These are phyloP conservation scores for Penicillium decumbens DNA, from an alignment of 2,329 filamentous ascomycete genomes.

Conservation along the genomic window DNA sequence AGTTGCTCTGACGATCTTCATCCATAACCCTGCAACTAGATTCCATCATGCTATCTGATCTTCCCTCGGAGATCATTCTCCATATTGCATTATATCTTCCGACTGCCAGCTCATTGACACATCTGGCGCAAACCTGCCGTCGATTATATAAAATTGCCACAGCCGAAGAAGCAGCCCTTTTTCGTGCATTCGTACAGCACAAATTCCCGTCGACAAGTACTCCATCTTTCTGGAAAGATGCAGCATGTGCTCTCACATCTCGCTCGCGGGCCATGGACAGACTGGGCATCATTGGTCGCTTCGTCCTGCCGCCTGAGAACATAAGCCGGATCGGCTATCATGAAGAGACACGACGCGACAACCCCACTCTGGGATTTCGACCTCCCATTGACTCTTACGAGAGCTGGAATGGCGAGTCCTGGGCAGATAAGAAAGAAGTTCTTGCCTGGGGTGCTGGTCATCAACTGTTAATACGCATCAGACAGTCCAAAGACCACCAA, in stretches of 20 bases:
- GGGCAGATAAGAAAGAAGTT: slow-evolving; percentile 51
- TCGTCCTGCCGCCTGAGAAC: slow-evolving; percentile 45
- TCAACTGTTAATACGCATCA: slow-evolving; percentile 50
- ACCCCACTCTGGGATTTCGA: slow-evolving; percentile 53
- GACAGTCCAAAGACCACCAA: slow-evolving; percentile 37
- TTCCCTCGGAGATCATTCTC: slow-evolving; percentile 45
- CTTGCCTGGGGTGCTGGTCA: slow-evolving; percentile 59
- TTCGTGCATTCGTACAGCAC: slow-evolving; percentile 45
- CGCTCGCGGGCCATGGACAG: slow-evolving; percentile 55
- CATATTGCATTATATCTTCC: slow-evolving; percentile 43
- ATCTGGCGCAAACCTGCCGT: slow-evolving; percentile 46
- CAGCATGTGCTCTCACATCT: slow-evolving; percentile 53
- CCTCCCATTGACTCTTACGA: slow-evolving; percentile 58
- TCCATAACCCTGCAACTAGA: neutral
- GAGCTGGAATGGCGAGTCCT: slow-evolving; percentile 44
- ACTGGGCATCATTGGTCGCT: slow-evolving; percentile 53
- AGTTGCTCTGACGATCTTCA: neutral
- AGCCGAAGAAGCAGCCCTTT: slow-evolving; percentile 47
- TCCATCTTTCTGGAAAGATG: slow-evolving; percentile 46
- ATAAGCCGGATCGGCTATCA: slow-evolving; percentile 37
- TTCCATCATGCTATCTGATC: slow-evolving; percentile 29
- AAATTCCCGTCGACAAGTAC: slow-evolving; percentile 46
- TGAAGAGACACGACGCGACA: slow-evolving; percentile 42
- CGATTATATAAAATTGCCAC: slow-evolving; percentile 45
- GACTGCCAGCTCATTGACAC: slow-evolving; percentile 42